phyloP scores from a whole-genome alignment of 257 asterid genomes.

The Anisodus acutangulus region DNA sequence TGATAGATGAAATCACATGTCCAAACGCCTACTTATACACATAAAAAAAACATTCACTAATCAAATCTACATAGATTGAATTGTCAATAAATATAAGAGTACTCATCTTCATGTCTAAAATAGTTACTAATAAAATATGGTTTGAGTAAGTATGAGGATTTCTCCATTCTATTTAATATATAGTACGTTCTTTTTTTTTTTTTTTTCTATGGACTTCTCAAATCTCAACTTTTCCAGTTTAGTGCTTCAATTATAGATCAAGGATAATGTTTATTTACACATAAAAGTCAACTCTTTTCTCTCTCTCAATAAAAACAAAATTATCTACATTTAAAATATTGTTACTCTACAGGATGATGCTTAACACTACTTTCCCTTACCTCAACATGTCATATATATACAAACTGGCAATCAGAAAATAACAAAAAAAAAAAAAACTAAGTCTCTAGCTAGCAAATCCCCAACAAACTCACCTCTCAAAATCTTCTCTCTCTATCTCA shows the following conservation, averaged over 20 bases:
- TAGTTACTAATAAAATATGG: background rate
- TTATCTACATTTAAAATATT: background rate
- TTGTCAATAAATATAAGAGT: background rate
- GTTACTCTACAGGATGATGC: background rate
- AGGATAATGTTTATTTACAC: background rate
- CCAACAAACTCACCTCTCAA: background rate
- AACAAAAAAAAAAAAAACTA: background rate
- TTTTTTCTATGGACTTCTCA: background rate
- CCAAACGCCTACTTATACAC: too few species aligned
- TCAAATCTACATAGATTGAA: background rate
- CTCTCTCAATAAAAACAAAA: background rate
- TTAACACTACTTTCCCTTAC: background rate
- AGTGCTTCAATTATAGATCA: slow-evolving; percentile 17
- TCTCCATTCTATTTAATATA: background rate
- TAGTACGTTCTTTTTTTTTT: background rate
- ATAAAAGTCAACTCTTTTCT: slow-evolving; percentile 24
- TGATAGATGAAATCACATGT: too few species aligned
- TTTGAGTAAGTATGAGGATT: background rate
- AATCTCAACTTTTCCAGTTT: background rate
- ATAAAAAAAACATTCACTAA: background rate
- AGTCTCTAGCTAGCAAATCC: background rate
- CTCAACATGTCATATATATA: background rate
- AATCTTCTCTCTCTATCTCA: background rate
- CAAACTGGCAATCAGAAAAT: background rate
- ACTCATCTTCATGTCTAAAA: background rate